Conservation (phyloP, 352 stramenopile genomes). For the Phytophthora capsici region DNA sequence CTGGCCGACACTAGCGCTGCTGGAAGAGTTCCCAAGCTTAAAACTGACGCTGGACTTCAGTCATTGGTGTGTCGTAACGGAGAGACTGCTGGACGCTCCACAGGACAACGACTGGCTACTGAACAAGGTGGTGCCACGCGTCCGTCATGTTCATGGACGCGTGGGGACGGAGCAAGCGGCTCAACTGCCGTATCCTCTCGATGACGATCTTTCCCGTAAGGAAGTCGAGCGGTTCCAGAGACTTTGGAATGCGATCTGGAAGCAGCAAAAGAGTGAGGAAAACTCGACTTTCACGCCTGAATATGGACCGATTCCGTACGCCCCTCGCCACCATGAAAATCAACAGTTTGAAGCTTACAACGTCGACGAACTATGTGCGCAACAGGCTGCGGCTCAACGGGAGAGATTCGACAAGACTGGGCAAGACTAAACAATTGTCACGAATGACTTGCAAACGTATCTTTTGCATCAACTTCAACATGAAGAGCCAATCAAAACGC, state of each 20-base stretch:
- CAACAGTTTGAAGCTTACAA: conserved; percentile 50
- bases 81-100: conserved; percentile 58
- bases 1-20: conserved; percentile 65
- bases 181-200: conserved; percentile 52
- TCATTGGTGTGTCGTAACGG: conserved; percentile 67
- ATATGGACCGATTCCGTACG: conserved; percentile 76
- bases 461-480: conserved; percentile 3
- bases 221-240: conserved; percentile 60
- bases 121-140: conserved; percentile 55
- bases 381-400: conserved; percentile 47
- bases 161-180: conserved; percentile 58
- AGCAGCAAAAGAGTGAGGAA: conserved; percentile 31
- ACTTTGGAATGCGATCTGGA: conserved; percentile 61
- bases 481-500: not conserved
- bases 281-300: conserved; percentile 71
- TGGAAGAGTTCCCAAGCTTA: conserved; percentile 64
- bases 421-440: not conserved
- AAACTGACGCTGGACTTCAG: conserved; percentile 78
- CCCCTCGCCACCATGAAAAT: conserved; percentile 39
- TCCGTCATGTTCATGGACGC: conserved; percentile 70
- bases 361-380: conserved; percentile 52
- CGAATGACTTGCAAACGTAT: no score
- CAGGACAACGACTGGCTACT: conserved; percentile 58
- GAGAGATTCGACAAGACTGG: conserved; percentile 31
- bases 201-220: conserved; percentile 28